Evolutionary conservation across 2,329 filamentous ascomycete genomes (phyloP), one percentile per base, ranked within the genome.

Genomic region (Chaetomium sp.): DNA sequence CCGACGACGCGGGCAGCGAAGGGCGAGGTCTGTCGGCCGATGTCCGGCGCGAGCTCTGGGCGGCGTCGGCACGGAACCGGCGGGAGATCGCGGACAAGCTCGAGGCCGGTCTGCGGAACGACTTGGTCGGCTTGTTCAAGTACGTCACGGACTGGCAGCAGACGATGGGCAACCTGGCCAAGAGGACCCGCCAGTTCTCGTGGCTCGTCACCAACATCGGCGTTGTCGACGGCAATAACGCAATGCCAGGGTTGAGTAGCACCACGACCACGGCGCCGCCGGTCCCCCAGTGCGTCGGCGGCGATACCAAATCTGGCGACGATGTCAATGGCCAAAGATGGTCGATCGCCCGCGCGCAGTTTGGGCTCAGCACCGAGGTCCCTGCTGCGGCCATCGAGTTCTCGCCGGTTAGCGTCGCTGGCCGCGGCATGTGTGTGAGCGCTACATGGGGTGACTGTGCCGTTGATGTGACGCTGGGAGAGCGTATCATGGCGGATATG

Each of bases 151-250:
- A 78, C 70, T 78, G 76, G 76, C 70, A 71, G 64, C 42, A 71
- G 65, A 72, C 72, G 64, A 71, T 73, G 71, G 69, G 63, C 1
- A 58, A 64, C 59, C 69, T 70, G 59, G 73, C 72, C 12, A 68
- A 67, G 25, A 75, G 72, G 70, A 63, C 70, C 60, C 69, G 76
- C 21, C 68, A 74, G 13, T 70, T 71, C 35, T 70, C 75, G 23
- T 78, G 74, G 71, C 65, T 76, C 25, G 72, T 78, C 8, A 76
- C 75, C 54, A 78, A 77, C 65, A 61, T 77, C n/a, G 76, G 76
- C 50, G 72, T 76, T 7, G 62, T 78, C 19, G 67, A 77, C 54
- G 72, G 74, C 10, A 55, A 27, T 10, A 56, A 60, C 25, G 27
- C n/a, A n/a, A n/a, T n/a, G n/a, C n/a, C n/a, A n/a, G n/a, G n/a